phyloP scores from a whole-genome alignment of 176 grass and related monocot species.

The Paspalum notatum region DNA sequence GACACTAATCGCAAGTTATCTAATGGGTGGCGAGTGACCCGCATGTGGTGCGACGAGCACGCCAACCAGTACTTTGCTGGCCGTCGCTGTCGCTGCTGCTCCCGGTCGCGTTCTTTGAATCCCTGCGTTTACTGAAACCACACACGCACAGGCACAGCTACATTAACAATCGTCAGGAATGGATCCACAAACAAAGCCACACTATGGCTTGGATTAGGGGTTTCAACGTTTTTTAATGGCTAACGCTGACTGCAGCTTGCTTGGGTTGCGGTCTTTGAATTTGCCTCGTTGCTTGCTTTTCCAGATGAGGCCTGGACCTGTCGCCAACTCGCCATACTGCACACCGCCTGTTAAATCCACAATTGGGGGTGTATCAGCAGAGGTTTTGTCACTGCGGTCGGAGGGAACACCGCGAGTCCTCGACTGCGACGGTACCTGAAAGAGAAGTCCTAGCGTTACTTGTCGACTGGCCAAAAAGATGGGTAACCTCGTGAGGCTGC shows the following conservation, averaged over 20 bases:
- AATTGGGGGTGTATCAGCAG: neutral
- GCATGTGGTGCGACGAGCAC: constrained; percentile 41
- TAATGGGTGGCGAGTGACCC: neutral
- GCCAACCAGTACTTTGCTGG: neutral
- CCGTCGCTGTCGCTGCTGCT: constrained; percentile 23
- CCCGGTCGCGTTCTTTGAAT: constrained; percentile 31
- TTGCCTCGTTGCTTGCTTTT: neutral
- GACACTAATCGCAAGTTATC: constrained; percentile 26
- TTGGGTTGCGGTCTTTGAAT: constrained; percentile 27
- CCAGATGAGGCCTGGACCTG: neutral
- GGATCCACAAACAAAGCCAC: neutral
- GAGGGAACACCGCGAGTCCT: neutral
- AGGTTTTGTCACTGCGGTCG: neutral
- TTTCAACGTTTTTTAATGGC: constrained; percentile 35
- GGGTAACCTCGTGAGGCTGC: neutral
- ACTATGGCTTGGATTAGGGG: neutral
- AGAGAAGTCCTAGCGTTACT: neutral
- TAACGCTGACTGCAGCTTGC: constrained; percentile 1
- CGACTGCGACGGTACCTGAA: neutral
- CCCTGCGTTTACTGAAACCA: neutral
- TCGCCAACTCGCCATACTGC: neutral
- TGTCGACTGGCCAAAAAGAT: neutral
- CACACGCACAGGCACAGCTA: too few relatives aligned
- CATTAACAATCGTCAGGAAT: neutral
- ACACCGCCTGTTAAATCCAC: neutral